These are phyloP conservation scores for Raddia guianensis DNA, from an alignment of 176 grass and related monocot species.

Conservation along the genomic window DNA sequence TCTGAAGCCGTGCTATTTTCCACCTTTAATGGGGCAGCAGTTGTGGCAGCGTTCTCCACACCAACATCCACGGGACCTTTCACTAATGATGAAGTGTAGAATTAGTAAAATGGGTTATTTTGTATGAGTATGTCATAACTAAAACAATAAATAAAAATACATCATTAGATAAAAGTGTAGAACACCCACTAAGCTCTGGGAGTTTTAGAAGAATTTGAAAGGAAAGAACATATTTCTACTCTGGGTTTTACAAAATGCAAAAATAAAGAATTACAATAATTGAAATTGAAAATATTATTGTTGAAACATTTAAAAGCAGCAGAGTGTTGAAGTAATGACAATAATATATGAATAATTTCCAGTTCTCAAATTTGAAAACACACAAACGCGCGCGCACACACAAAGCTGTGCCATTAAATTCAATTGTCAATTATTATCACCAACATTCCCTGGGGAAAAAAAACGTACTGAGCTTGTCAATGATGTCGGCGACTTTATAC, in stretches of 20 bases:
- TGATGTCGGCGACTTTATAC: not conserved
- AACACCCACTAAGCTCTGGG: not conserved
- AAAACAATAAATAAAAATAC: not conserved
- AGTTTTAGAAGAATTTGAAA: not conserved
- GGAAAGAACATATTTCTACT: not conserved
- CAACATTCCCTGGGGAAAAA: not conserved
- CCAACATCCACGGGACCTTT: constrained; percentile 40
- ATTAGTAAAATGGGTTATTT: constrained; percentile 15
- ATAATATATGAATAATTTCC: not conserved
- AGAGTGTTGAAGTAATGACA: not conserved
- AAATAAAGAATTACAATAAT: not conserved
- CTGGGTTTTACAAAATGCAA: not conserved
- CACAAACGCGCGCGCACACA: not conserved
- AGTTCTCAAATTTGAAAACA: not conserved
- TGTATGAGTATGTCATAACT: not conserved
- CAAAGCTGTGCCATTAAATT: not conserved
- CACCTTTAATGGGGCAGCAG: constrained; percentile 38
- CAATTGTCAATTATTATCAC: not conserved
- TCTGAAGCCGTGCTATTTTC: constrained; percentile 48
- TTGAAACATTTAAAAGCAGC: not conserved
- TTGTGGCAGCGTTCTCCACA: constrained; percentile 18
- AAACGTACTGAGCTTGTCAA: not conserved
- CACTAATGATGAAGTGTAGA: constrained; percentile 12
- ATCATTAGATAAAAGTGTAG: not conserved
- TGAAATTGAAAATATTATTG: not conserved